phyloP scores from a whole-genome alignment of 495 filamentous ascomycete genomes.

The Tuber melanosporum region DNA sequence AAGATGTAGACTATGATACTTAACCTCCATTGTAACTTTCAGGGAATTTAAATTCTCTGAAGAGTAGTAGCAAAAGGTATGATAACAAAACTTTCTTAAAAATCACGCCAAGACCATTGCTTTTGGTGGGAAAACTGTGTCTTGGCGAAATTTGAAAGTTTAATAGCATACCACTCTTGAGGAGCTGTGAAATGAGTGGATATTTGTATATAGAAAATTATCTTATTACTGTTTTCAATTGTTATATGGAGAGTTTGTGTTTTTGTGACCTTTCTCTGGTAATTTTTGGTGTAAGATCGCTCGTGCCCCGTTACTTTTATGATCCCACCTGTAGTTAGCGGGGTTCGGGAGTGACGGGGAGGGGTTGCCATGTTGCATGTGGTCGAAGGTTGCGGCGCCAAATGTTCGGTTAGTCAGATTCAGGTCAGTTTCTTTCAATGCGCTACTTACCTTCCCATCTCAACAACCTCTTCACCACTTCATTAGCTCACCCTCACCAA shows the following conservation, averaged over 20 bases:
- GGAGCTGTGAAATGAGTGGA: neutral
- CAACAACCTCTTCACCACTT: no score
- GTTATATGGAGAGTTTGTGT: neutral
- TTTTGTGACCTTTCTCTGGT: neutral
- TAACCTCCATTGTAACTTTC: neutral
- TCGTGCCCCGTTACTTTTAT: neutral
- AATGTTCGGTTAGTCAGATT: no score
- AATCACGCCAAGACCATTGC: neutral
- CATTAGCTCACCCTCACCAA: no score
- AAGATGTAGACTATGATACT: neutral
- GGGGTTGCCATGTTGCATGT: no score
- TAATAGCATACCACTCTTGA: neutral
- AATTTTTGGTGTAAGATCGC: neutral
- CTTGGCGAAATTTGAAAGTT: neutral
- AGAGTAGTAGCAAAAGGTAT: neutral
- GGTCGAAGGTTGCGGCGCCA: no score
- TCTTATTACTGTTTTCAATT: neutral
- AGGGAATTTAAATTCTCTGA: neutral
- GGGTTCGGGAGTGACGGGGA: no score
- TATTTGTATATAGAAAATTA: neutral
- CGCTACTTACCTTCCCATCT: no score
- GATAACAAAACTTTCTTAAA: neutral
- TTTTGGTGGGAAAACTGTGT: neutral
- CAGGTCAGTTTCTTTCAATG: no score
- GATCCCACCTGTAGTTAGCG: no score